Conservation (phyloP, 352 stramenopile species). For the Pythium brachiatum region DNA sequence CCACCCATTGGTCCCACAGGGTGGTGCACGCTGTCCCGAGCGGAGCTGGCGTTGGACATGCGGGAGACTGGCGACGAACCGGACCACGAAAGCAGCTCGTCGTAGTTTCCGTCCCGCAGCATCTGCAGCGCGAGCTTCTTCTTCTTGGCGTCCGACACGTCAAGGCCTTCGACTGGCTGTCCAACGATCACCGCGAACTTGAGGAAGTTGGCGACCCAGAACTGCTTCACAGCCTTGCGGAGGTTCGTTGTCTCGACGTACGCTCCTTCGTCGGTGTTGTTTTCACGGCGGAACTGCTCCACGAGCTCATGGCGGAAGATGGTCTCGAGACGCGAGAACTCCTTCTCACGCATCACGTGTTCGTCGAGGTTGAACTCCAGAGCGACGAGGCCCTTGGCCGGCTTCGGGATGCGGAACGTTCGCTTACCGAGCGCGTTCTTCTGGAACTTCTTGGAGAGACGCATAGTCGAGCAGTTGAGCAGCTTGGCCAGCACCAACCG, state of each 20-base stretch:
- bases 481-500: conserved; percentile 80
- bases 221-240: conserved; percentile 76
- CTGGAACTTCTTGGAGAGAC: conserved; percentile 88
- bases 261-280: conserved; percentile 77
- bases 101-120: conserved; percentile 72
- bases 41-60: conserved; percentile 15
- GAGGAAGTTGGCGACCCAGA: conserved; percentile 84
- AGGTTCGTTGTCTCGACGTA: conserved; percentile 71
- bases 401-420: conserved; percentile 80
- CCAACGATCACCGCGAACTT: conserved; percentile 78
- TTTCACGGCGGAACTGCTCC: conserved; percentile 78
- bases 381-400: conserved; percentile 52
- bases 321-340: conserved; percentile 68
- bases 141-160: conserved; percentile 83
- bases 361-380: conserved; percentile 70
- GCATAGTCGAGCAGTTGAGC: conserved; percentile 89
- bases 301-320: conserved; percentile 82
- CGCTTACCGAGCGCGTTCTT: conserved; percentile 86
- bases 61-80: conserved; percentile 29
- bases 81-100: conserved; percentile 70
- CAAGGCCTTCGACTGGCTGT: conserved; percentile 67
- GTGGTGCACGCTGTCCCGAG: conserved; percentile 1
- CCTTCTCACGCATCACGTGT: conserved; percentile 62
- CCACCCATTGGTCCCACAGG: not conserved
- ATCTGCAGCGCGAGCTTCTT: conserved; percentile 75